Base-by-base conservation (phyloP, 1,139 yeast genomes). In the Protomyces inouyei region DNA sequence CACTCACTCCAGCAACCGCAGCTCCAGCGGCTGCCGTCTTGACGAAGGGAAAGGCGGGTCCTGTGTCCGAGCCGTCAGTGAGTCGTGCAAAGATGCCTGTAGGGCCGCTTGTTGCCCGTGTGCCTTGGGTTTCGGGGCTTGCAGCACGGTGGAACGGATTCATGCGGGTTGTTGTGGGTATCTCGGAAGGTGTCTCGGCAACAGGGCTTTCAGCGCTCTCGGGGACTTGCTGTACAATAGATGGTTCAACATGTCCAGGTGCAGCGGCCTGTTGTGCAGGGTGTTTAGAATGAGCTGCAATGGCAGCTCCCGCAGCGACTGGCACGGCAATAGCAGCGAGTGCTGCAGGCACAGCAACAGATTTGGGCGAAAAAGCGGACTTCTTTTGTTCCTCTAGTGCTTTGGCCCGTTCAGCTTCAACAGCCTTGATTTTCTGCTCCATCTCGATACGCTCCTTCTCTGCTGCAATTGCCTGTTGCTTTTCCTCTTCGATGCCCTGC, bases 401-500 rank as follows among this genome's bases (percentile, higher is more conserved):
- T 45, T 28, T 25, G 16, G 36, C 45, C 14, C 63, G 52, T 23
- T 59, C 63, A 16, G 16, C 46, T 18, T 59, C 63, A 43, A 59
- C 40, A 16, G 57, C 52, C 18, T 23, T 25, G 43, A 21, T 68
- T 18, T 25, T 21, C 57, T 28, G 52, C 61, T 54, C 54, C 59
- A 40, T 16, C 53, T 43, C 53, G 10, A 48, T 28, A 3, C 45
- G 45, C 56, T 35, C 28, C 12, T 35, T 32, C 40, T 65, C 56
- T 35, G 23, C 61, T 55, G 77, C 60, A 77, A 74, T 70, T 78
- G 81, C 68, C 72, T 74, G 35, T 72, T 76, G 67, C 64, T 55
- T 72, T 69, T 66, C 72, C 77, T 55, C 77, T 53, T 79, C 78
- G 53, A 83, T 72, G 59, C 78, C 77, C 16, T 75, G 71, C 70